These are phyloP conservation scores for Dryas drummondii DNA, from an alignment of 306 rosid species.

Conservation along the genomic window DNA sequence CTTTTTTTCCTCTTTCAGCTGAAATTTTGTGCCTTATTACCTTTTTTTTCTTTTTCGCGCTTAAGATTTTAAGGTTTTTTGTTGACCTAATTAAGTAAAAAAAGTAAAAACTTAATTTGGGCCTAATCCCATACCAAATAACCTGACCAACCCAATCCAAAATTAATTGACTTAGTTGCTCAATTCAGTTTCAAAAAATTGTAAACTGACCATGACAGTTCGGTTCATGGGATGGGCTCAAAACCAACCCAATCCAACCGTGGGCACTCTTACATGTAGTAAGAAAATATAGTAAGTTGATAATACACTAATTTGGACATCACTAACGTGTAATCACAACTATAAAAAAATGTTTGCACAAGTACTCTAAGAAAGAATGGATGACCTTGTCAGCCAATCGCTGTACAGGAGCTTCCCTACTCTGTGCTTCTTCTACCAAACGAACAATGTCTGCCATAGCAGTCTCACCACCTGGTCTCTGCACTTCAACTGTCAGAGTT, in stretches of 20 bases:
- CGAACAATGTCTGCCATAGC: conserved; percentile 87
- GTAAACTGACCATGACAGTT: not conserved
- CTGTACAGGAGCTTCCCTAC: conserved; percentile 94
- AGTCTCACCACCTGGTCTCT: conserved; percentile 90
- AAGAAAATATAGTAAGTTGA: not conserved
- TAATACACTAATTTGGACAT: conserved; percentile 5
- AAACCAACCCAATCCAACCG: not conserved
- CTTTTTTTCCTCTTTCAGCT: too few relatives aligned
- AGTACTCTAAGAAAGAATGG: conserved; percentile 26
- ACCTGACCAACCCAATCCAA: too few relatives aligned
- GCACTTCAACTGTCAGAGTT: conserved; percentile 81
- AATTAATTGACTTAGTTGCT: too few relatives aligned
- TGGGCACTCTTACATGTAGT: not conserved
- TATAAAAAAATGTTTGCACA: not conserved
- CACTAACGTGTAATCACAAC: conserved; percentile 14
- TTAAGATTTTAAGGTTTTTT: too few relatives aligned
- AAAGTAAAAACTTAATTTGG: too few relatives aligned
- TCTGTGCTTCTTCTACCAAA: conserved; percentile 94
- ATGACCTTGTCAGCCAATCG: conserved; percentile 92
- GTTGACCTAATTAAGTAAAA: too few relatives aligned
- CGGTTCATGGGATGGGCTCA: not conserved
- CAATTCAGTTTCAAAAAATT: not conserved
- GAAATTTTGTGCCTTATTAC: too few relatives aligned
- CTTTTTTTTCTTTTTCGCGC: too few relatives aligned
- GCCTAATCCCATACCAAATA: too few relatives aligned